Conservation (phyloP, 345 rosid genomes). For the Citrus medica region DNA sequence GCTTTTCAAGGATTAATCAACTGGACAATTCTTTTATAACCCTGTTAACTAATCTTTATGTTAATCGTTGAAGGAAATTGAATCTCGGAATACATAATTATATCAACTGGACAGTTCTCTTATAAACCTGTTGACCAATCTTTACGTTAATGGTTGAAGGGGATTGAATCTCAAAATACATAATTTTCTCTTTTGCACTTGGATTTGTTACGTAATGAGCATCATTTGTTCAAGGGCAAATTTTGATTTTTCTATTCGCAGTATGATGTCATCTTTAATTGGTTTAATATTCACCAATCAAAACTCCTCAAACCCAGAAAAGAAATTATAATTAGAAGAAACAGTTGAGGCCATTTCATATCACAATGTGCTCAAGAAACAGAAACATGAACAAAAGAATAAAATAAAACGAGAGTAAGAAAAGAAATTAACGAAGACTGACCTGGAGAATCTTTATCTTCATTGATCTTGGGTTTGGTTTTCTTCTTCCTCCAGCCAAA, state of each 20-base stretch:
- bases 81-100: too few relatives aligned
- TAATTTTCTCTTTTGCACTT: neutral
- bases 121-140: neutral
- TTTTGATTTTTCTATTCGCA: neutral
- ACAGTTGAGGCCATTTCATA: neutral
- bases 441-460: constrained; percentile 1
- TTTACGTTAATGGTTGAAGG: neutral
- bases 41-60: neutral
- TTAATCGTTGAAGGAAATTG: too few relatives aligned
- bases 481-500: constrained; percentile 31
- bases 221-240: neutral
- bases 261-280: neutral
- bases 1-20: neutral
- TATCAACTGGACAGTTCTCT: neutral
- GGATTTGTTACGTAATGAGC: neutral
- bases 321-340: neutral
- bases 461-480: constrained; percentile 15
- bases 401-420: neutral
- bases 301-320: neutral
- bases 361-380: neutral
- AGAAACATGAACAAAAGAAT: neutral
- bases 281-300: too few relatives aligned
- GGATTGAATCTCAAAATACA: neutral
- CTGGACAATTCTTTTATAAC: neutral
- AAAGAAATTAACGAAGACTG: neutral